Percentiles rank a stretch among this genome's conserved stretches.
Evolutionary conservation across 192 early-diverging fungal genomes (phyloP).

Genomic region (Coemansia sp.): DNA sequence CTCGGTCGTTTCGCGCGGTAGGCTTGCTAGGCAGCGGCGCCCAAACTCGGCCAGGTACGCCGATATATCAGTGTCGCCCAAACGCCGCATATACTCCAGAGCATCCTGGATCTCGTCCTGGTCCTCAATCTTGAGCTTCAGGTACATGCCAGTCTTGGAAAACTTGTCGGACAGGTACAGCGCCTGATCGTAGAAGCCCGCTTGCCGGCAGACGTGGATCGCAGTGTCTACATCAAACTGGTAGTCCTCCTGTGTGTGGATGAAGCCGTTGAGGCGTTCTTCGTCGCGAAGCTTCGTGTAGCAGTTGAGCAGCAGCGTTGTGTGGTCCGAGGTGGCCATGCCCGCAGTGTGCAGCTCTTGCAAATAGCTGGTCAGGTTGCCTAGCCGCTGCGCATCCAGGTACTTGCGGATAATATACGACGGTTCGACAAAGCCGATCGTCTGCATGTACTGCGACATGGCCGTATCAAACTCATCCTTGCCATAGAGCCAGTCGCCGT

Average conservation of each 20-base stretch:
- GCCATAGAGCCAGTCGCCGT: conserved; percentile 91
- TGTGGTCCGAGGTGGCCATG: conserved; percentile 91
- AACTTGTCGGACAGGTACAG: conserved; percentile 82
- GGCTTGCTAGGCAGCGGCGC: conserved; percentile 28
- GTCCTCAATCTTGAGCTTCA: conserved; percentile 89
- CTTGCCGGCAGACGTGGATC: conserved; percentile 85
- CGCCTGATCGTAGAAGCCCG: conserved; percentile 88
- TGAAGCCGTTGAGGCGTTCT: conserved; percentile 78
- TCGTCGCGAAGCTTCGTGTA: conserved; percentile 94
- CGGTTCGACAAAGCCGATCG: conserved; percentile 89
- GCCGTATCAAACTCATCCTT: conserved; percentile 85
- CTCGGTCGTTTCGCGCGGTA: conserved; percentile 40
- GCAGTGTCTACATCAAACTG: conserved; percentile 94
- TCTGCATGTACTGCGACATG: conserved; percentile 87
- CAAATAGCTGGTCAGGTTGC: conserved; percentile 82
- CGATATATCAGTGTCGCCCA: conserved; percentile 21
- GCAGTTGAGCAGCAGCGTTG: conserved; percentile 93
- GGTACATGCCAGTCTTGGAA: conserved; percentile 73
- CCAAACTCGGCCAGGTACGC: conserved; percentile 43
- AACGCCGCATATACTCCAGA: conserved; percentile 66
- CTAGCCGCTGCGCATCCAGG: conserved; percentile 88
- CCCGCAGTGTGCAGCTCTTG: conserved; percentile 82
- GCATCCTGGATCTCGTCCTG: conserved; percentile 70
- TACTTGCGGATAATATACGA: conserved; percentile 97
- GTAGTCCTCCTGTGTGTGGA: conserved; percentile 69